phyloP scores from a whole-genome alignment of 2,329 filamentous ascomycete species.

The Elsinoe batatas region DNA sequence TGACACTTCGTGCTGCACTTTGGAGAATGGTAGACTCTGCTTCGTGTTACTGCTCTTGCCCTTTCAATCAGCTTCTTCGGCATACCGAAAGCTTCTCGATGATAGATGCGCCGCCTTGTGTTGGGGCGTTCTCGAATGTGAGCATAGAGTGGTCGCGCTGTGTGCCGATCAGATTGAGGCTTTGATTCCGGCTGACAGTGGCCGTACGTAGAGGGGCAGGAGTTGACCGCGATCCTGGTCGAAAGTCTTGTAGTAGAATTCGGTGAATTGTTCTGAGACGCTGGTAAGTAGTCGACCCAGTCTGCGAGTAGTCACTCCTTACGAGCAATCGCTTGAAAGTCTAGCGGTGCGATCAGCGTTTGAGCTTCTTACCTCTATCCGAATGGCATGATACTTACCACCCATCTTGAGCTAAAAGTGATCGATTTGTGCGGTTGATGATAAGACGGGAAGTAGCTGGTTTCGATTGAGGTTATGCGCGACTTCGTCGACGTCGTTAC shows the following conservation, averaged over 20 bases:
- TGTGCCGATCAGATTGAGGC: constrained; percentile 10
- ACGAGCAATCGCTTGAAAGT: constrained; percentile 36
- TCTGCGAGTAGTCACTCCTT: constrained; percentile 19
- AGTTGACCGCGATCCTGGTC: constrained; percentile 60
- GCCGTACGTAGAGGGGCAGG: constrained; percentile 67
- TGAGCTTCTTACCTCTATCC: background rate
- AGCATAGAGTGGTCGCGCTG: constrained; percentile 81
- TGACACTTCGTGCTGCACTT: constrained; percentile 66
- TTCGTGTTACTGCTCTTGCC: constrained; percentile 48
- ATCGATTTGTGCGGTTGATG: background rate
- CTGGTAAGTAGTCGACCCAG: background rate
- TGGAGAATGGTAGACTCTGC: constrained; percentile 67
- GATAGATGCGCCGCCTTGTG: constrained; percentile 57
- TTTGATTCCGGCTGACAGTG: background rate
- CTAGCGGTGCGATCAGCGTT: constrained; percentile 19
- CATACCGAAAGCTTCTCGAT: constrained; percentile 68
- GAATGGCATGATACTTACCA: background rate
- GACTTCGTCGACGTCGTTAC: background rate
- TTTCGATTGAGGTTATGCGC: background rate
- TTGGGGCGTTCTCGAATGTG: constrained; percentile 70
- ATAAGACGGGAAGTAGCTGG: too few relatives aligned
- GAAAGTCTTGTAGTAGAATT: constrained; percentile 86
- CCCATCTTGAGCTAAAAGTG: background rate
- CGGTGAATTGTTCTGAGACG: constrained; percentile 69
- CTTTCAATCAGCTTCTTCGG: constrained; percentile 55